Conservation (phyloP, 1,284 basidiomycete species). For the Phellopilus nigrolimitatus region DNA sequence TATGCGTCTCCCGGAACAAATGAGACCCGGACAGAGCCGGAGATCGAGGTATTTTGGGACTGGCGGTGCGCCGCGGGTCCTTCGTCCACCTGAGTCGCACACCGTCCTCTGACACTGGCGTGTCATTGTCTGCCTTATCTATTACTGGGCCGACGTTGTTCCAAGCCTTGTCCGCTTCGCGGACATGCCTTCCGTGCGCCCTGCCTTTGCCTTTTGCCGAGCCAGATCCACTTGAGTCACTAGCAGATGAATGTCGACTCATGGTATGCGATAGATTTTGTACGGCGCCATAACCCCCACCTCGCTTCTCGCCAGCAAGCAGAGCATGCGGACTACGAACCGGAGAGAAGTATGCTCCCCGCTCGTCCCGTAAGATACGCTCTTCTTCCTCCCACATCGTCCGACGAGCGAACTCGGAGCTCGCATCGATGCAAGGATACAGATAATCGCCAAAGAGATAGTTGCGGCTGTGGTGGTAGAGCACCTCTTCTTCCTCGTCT, state of each 20-base stretch:
- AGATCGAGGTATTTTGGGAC: constrained; percentile 22
- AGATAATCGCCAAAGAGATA: constrained; percentile 91
- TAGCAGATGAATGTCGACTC: constrained; percentile 16
- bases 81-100: constrained; percentile 49
- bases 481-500: constrained; percentile 59
- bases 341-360: constrained; percentile 65
- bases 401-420: constrained; percentile 61
- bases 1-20: not conserved
- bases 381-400: constrained; percentile 72
- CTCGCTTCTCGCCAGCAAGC: constrained; percentile 34
- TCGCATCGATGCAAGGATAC: constrained; percentile 86
- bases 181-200: constrained; percentile 24
- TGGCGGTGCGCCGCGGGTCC: constrained; percentile 19
- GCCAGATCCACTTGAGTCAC: constrained; percentile 18
- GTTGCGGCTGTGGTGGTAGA: constrained; percentile 66
- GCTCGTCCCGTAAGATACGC: constrained; percentile 60
- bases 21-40: constrained; percentile 1
- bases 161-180: constrained; percentile 20
- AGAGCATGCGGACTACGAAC: constrained; percentile 43
- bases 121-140: constrained; percentile 41
- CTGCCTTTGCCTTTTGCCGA: constrained; percentile 18
- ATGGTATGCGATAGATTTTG: constrained; percentile 25
- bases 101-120: constrained; percentile 27
- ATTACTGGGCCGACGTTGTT: constrained; percentile 25
- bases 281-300: constrained; percentile 52